These are phyloP conservation scores for Babesia ovis DNA, from an alignment of 169 alveolate species.

Conservation along the genomic window DNA sequence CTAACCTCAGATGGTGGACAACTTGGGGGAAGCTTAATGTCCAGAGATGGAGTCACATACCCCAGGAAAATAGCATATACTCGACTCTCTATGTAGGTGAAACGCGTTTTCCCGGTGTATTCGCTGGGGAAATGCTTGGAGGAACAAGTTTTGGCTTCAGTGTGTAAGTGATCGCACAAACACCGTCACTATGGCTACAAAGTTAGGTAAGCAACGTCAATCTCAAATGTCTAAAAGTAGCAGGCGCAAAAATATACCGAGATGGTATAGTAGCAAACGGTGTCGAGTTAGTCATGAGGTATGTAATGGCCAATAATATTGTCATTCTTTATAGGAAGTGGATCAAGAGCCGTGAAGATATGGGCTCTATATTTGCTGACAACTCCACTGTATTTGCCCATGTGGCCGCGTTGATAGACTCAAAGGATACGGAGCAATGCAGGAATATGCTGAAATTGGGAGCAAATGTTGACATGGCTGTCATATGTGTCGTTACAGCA, in stretches of 20 bases:
- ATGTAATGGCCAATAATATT: neutral
- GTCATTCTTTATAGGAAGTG: slow-evolving; percentile 41
- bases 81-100: too few species aligned
- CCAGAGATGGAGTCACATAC: too few species aligned
- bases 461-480: slow-evolving; percentile 54
- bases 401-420: slow-evolving; percentile 21
- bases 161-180: neutral
- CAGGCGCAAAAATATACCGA: slow-evolving; percentile 16
- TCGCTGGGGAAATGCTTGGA: too few species aligned
- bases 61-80: too few species aligned
- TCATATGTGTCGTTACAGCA: slow-evolving; percentile 44
- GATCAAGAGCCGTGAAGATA: slow-evolving; percentile 42
- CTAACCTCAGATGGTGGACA: too few species aligned
- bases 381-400: slow-evolving; percentile 56
- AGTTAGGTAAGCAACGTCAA: neutral
- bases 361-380: slow-evolving; percentile 46
- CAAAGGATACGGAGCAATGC: slow-evolving; percentile 57
- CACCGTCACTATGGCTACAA: slow-evolving; percentile 4
- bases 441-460: slow-evolving; percentile 44
- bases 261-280: slow-evolving; percentile 63
- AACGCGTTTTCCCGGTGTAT: too few species aligned
- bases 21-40: too few species aligned
- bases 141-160: neutral
- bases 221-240: neutral
- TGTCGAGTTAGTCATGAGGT: slow-evolving; percentile 52